Conservation (phyloP, 2,329 filamentous ascomycete genomes). For the Sphaerulina vaccinii region DNA sequence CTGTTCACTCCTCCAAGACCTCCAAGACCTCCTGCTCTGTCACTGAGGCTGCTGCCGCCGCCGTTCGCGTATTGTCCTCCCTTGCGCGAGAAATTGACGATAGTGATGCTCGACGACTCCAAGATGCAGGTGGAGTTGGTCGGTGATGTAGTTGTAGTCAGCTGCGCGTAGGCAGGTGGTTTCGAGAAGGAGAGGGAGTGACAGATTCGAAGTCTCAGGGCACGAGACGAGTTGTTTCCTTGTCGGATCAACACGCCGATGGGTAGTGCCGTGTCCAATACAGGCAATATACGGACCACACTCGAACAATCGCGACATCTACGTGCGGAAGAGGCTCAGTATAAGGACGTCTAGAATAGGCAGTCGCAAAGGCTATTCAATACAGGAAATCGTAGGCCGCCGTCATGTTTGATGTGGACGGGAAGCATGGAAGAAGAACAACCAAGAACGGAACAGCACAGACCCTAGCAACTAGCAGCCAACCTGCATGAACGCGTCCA, state of each 20-base stretch:
- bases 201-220: not conserved
- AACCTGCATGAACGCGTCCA: conserved; percentile 1
- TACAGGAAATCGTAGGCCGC: no score
- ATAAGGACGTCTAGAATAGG: not conserved
- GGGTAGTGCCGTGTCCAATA: not conserved
- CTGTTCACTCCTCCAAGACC: not conserved
- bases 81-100: not conserved
- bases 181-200: not conserved
- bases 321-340: not conserved
- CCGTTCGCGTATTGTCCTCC: not conserved
- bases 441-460: not conserved
- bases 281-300: not conserved
- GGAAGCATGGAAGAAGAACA: not conserved
- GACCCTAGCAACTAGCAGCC: conserved; percentile 7
- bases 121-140: not conserved
- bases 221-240: not conserved
- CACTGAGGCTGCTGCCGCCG: not conserved
- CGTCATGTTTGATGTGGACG: not conserved
- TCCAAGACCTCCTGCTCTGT: not conserved
- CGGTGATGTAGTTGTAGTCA: not conserved
- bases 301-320: not conserved
- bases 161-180: conserved; percentile 2
- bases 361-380: not conserved
- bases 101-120: conserved; percentile 3
- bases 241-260: not conserved